Evolutionary conservation across 306 rosid genomes (phyloP).

Genomic region (Coriaria nepalensis): DNA sequence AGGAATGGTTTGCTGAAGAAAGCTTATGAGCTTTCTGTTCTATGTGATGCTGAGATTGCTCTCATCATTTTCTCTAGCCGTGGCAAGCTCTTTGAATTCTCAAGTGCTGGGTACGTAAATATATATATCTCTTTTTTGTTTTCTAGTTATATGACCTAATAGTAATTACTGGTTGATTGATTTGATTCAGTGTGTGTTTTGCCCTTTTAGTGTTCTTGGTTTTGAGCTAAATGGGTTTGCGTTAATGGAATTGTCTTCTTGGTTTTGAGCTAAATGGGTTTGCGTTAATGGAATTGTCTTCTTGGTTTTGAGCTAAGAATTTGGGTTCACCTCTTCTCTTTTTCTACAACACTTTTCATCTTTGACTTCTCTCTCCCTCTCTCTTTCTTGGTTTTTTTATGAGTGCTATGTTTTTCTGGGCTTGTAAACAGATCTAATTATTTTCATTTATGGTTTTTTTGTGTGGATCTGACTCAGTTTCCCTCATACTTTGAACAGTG

Average conservation of each 20-base stretch:
- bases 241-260: too few relatives aligned
- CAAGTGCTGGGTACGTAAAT: constrained; percentile 54
- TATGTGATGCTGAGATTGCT: constrained; percentile 46
- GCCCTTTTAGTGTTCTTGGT: too few relatives aligned
- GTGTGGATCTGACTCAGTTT: constrained; percentile 2
- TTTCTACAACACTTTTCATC: not conserved
- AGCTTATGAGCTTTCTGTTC: constrained; percentile 43
- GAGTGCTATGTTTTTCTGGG: constrained; percentile 2
- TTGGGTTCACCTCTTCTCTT: not conserved
- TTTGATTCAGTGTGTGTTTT: too few relatives aligned
- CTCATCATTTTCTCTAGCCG: constrained; percentile 73
- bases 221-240: too few relatives aligned
- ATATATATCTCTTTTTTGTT: not conserved
- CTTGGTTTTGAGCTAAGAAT: too few relatives aligned
- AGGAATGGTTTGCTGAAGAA: constrained; percentile 40
- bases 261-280: too few relatives aligned
- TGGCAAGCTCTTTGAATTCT: constrained; percentile 78
- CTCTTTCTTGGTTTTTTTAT: not conserved
- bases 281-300: too few relatives aligned
- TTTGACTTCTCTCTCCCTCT: not conserved
- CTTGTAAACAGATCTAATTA: not conserved
- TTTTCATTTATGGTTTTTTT: not conserved
- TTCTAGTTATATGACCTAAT: not conserved
- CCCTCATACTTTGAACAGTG: not conserved
- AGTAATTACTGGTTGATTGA: too few relatives aligned